phyloP scores from a whole-genome alignment of 768 basidiomycete species.

The Tricholoma terreum region DNA sequence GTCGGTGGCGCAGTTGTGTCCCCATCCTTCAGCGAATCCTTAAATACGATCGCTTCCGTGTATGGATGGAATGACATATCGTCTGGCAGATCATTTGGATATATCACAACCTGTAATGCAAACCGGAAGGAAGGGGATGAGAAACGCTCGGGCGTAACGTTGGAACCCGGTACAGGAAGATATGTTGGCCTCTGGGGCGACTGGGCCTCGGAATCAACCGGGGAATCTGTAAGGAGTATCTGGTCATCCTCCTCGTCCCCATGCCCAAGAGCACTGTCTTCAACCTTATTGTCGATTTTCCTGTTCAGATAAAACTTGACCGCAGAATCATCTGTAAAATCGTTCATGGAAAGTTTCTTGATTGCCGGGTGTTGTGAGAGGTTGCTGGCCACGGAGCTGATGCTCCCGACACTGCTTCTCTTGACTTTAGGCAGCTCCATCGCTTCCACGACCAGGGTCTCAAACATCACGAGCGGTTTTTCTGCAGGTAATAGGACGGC shows the following conservation, averaged over 20 bases:
- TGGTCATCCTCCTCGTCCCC: slow-evolving; percentile 37
- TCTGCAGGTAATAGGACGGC: slow-evolving; percentile 70
- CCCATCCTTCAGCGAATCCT: slow-evolving; percentile 61
- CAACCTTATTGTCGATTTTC: slow-evolving; percentile 36
- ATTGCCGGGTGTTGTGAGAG: slow-evolving; percentile 95
- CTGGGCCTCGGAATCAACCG: slow-evolving; percentile 25
- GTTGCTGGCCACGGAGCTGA: slow-evolving; percentile 90
- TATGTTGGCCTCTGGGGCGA: slow-evolving; percentile 34
- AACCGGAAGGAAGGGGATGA: slow-evolving; percentile 83
- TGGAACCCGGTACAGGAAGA: slow-evolving; percentile 40
- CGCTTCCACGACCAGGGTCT: slow-evolving; percentile 78
- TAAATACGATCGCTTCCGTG: slow-evolving; percentile 93
- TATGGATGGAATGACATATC: slow-evolving; percentile 92
- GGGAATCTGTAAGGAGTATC: slow-evolving; percentile 38
- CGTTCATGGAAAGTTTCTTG: slow-evolving; percentile 91
- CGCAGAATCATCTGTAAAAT: slow-evolving; percentile 94
- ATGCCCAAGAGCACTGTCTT: slow-evolving; percentile 38
- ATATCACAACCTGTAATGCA: slow-evolving; percentile 82
- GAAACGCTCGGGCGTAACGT: slow-evolving; percentile 68
- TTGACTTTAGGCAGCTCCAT: slow-evolving; percentile 85
- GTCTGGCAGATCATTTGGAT: slow-evolving; percentile 89
- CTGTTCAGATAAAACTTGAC: slow-evolving; percentile 96
- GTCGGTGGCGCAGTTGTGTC: slow-evolving; percentile 44
- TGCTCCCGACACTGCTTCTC: slow-evolving; percentile 88
- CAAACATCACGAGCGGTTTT: slow-evolving; percentile 87